Conservation (phyloP, 2,329 filamentous ascomycete species). For the Monosporascus sp. region DNA sequence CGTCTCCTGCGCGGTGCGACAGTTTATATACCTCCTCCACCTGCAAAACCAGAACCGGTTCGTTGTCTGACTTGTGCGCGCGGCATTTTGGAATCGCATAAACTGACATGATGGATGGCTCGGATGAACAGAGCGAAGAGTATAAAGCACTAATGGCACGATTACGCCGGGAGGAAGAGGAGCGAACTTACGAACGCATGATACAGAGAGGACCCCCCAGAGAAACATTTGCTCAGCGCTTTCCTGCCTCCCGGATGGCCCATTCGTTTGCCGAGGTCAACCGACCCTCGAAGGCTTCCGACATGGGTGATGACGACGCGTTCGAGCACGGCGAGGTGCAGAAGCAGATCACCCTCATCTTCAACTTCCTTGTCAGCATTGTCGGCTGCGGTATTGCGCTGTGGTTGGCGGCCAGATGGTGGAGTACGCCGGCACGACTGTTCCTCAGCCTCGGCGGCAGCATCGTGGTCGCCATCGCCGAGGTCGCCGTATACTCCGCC, state of each 20-base stretch:
- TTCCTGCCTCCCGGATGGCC: conserved; percentile 46
- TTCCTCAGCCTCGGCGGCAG: conserved; percentile 68
- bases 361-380: conserved; percentile 87
- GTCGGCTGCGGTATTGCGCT: conserved; percentile 71
- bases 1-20: conserved; percentile 64
- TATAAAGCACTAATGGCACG: conserved; percentile 85
- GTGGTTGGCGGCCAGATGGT: conserved; percentile 74
- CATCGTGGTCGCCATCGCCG: conserved; percentile 65
- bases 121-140: conserved; percentile 58
- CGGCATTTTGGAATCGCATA: conserved; percentile 2
- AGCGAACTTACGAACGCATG: conserved; percentile 77
- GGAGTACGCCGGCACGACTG: conserved; percentile 65
- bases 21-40: conserved; percentile 74
- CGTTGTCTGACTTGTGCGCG: conserved; percentile 20
- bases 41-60: conserved; percentile 73
- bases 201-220: conserved; percentile 51
- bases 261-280: conserved; percentile 53
- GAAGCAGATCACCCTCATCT: conserved; percentile 75
- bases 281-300: conserved; percentile 38
- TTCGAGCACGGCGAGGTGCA: conserved; percentile 69
- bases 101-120: conserved; percentile 3
- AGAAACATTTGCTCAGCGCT: conserved; percentile 57
- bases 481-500: conserved; percentile 71
- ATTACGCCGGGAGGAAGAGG: conserved; percentile 77
- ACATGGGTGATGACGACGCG: conserved; percentile 51